Evolutionary conservation across 2,329 filamentous ascomycete genomes (phyloP), one percentile per base, ranked within the genome.

Genomic region (Colletotrichum spinosum): DNA sequence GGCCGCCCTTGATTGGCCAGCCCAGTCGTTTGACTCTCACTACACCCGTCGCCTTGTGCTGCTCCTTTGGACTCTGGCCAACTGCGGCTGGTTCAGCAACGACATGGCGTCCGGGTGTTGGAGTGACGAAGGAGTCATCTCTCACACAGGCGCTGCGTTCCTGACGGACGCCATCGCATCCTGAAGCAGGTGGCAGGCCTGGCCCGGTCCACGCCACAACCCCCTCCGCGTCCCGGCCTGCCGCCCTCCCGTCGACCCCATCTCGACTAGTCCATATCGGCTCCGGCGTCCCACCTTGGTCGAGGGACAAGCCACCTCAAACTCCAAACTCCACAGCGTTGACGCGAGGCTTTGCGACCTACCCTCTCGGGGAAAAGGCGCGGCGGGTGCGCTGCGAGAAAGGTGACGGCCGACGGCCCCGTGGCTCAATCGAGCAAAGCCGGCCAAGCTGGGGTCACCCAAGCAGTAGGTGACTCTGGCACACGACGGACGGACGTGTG

Each of bases 161-260:
- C 33, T 35, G 25, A 25, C 25, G 25, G 25, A 25, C 25, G 25
- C 25, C 25, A 25, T 25, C 8, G 52, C 33, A 35, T 25, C 25
- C 35, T 35, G 48, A 15, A 39, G 37, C 25, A 42, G 46, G 46
- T 25, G 25, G 17, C 55, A 15, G 58, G 57, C 52, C 52, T 52
- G 58, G 37, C 45, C 45, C 37, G 17, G 25, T n/a, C 52, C 52
- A 55, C 57, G 58, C 62, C 58, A 53, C 52, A 15, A 51, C n/a
- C 41, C 25, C 46, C 35, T 53, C 45, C 34, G 60, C 17, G 46
- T 38, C 52, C 41, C 62, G 52, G 25, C 25, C 48, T 56, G 46
- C 52, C 52, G 62, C 25, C 17, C 51, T 55, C 58, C 52, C 58
- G 59, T 57, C 46, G 15, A 48, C 45, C 52, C 46, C 45, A 50